Evolutionary conservation across 305 asterid species (phyloP), one percentile per base, ranked within the genome.

Genomic region (Nicotiana rustica): DNA sequence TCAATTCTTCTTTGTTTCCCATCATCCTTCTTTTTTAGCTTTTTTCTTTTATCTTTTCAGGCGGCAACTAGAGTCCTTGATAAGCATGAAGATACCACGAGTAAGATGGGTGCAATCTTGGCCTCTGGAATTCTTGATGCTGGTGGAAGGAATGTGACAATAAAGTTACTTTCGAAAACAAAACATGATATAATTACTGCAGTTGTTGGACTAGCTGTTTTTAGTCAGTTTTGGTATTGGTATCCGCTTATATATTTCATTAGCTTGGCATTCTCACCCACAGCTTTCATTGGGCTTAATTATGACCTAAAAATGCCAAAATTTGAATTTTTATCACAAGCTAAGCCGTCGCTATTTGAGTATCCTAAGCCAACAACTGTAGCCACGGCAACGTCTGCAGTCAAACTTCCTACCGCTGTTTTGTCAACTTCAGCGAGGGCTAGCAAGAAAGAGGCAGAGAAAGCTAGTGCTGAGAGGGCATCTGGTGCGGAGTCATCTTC

Each of bases 201-300:
- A 29, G 93, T 96, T 77, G 92, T 97, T 68, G 99, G 99, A 66
- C 95, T 97, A 65, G 99, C 98, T 15, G 98, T 97, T 80, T 97
- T 97, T 88, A 97, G 95, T 82, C 98, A 97, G 85, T 97, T 97
- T 91, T 97, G 99, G 99, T 95, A 97, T 84, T 96, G 99, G 99
- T 94, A 96, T 83, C 99, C 98, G 1, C 99, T 96, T 78, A 96
- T 91, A 85, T 94, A 96, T 82, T 94, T 96, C 85, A 82, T 91
- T 66, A 96, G 99, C 86, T 86, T 96, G 89, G 89, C 99, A 6
- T 96, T 96, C 89, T 96, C 99, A 13, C 99, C 99, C 18, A 96
- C 98, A 55, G 98, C 99, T 29, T 88, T 96, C 62, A 91, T 94
- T 81, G 99, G 99, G 31, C 85, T 96, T 81, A 96, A 96, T 89